Evolutionary conservation across 148 eudicot genomes (phyloP).

Genomic region (Pharnaceum exiguum): DNA sequence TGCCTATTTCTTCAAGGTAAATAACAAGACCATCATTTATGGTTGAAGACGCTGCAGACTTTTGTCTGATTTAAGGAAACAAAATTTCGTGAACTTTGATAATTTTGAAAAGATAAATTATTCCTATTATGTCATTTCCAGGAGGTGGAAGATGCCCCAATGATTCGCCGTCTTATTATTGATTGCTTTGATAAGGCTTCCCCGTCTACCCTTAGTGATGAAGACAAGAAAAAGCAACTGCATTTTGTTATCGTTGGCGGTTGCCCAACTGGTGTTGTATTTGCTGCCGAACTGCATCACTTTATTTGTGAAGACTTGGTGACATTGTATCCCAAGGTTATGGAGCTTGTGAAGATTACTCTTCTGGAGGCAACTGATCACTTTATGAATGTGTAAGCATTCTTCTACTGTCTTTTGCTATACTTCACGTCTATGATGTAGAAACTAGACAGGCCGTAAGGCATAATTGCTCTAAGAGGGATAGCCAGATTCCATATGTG

Average conservation of each 20-base stretch:
- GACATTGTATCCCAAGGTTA: constrained; percentile 47
- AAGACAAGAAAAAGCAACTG: constrained; percentile 52
- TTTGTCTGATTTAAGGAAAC: no score
- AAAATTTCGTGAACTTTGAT: no score
- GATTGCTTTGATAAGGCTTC: constrained; percentile 73
- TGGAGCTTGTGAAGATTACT: constrained; percentile 53
- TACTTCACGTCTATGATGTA: neutral
- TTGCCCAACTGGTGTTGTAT: constrained; percentile 81
- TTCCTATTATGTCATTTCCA: constrained; percentile 22
- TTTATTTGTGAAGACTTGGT: constrained; percentile 54
- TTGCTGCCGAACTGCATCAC: constrained; percentile 81
- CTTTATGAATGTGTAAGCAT: constrained; percentile 66
- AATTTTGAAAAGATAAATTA: neutral
- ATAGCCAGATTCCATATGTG: neutral
- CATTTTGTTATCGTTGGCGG: constrained; percentile 78
- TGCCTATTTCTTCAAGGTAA: constrained; percentile 93
- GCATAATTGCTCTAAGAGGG: neutral
- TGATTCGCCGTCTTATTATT: constrained; percentile 53
- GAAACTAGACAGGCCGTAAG: neutral
- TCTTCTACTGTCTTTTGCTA: neutral
- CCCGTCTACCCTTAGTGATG: constrained; percentile 61
- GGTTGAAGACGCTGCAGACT: neutral
- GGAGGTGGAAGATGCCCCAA: constrained; percentile 84
- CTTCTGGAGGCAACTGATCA: constrained; percentile 77
- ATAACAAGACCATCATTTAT: neutral